Evolutionary conservation across 176 grass and related monocot genomes (phyloP).

Genomic region (Triticum turgidum): DNA sequence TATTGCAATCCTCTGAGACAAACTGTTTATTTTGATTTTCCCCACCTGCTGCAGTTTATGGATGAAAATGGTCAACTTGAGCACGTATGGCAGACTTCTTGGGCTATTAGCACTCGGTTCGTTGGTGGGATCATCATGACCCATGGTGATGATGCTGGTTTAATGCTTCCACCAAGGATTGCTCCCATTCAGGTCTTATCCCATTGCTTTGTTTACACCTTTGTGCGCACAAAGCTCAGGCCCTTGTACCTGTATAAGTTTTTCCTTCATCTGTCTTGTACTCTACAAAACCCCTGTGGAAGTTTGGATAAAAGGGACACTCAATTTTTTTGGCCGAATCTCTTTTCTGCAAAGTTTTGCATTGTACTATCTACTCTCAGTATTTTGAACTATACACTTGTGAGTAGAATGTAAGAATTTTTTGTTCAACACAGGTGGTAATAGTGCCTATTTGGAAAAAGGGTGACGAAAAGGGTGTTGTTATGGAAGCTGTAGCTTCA

Average conservation of each 20-base stretch:
- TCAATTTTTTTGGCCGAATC: not conserved
- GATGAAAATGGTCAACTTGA: slow-evolving; percentile 95
- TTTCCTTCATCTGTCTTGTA: slow-evolving; percentile 7
- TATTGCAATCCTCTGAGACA: not conserved
- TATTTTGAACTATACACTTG: not conserved
- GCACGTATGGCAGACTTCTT: slow-evolving; percentile 95
- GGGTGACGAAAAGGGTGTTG: slow-evolving; percentile 61
- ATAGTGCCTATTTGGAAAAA: slow-evolving; percentile 98
- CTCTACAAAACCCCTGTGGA: not conserved
- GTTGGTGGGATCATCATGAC: slow-evolving; percentile 98
- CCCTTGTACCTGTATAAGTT: slow-evolving; percentile 18
- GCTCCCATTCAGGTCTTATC: slow-evolving; percentile 86
- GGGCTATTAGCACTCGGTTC: slow-evolving; percentile 96
- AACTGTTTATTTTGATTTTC: slow-evolving; percentile 7
- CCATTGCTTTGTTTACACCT: not conserved
- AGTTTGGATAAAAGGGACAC: not conserved
- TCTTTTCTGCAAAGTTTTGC: not conserved
- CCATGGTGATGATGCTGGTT: slow-evolving; percentile 90
- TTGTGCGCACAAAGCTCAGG: slow-evolving; percentile 15
- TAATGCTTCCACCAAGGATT: slow-evolving; percentile 96
- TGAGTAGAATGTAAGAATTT: not conserved
- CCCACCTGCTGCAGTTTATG: slow-evolving; percentile 64
- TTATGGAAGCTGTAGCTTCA: slow-evolving; percentile 78
- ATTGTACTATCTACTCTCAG: not conserved
- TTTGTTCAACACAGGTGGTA: slow-evolving; percentile 57